Percentiles rank a stretch among this genome's conserved stretches.
These are phyloP conservation scores for Quercus alba DNA, from an alignment of 306 rosid species.

Conservation along the genomic window DNA sequence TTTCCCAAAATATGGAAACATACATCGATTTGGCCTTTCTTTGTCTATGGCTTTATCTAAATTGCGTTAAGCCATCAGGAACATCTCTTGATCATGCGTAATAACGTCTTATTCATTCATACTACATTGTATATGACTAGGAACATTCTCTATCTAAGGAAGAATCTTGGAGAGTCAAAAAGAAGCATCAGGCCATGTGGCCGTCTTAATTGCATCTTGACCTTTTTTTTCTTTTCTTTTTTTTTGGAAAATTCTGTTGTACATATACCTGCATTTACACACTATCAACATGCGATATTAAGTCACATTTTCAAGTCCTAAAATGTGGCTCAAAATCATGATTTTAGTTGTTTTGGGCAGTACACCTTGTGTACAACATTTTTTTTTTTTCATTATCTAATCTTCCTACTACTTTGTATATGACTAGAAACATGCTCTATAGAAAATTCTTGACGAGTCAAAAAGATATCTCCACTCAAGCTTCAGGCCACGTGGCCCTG, in stretches of 20 bases:
- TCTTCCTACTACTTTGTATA: conserved; percentile 39
- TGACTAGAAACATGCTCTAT: conserved; percentile 34
- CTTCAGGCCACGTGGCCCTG: too few relatives aligned
- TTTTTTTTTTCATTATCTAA: not conserved
- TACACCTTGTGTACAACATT: too few relatives aligned
- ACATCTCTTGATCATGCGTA: conserved; percentile 54
- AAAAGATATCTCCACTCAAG: conserved; percentile 39
- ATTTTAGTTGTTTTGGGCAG: too few relatives aligned
- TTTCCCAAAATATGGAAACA: conserved; percentile 40
- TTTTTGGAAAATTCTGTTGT: too few relatives aligned
- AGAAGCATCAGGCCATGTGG: too few relatives aligned
- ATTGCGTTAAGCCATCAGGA: conserved; percentile 38
- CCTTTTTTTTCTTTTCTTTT: too few relatives aligned
- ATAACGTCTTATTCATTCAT: conserved; percentile 2
- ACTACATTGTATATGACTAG: not conserved
- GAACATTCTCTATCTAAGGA: not conserved
- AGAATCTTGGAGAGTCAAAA: not conserved
- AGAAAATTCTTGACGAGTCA: conserved; percentile 51
- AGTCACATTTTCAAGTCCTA: too few relatives aligned
- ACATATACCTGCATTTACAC: too few relatives aligned
- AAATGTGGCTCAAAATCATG: too few relatives aligned
- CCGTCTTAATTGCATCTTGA: too few relatives aligned
- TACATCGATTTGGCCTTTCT: conserved; percentile 32
- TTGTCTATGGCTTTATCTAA: conserved; percentile 37
- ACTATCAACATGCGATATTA: too few relatives aligned